Percentiles rank a stretch among this genome's conserved stretches.
These are phyloP conservation scores for Boletus tomentosulus DNA, from an alignment of 768 basidiomycete genomes.

Conservation along the genomic window DNA sequence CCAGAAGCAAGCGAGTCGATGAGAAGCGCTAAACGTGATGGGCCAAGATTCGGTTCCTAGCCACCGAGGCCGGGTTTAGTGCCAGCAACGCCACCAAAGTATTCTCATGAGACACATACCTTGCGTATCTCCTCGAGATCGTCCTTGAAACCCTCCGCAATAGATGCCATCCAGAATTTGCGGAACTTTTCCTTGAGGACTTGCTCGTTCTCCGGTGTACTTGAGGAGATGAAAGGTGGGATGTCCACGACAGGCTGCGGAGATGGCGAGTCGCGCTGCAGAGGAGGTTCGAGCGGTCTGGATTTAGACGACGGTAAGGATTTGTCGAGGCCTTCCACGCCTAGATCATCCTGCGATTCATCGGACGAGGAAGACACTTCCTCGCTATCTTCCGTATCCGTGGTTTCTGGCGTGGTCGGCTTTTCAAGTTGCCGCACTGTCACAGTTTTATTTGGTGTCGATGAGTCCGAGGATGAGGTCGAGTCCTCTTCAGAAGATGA, in stretches of 20 bases:
- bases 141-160: conserved; percentile 48
- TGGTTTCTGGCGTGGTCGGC: neutral
- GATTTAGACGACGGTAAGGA: neutral
- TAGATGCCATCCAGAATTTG: conserved; percentile 81
- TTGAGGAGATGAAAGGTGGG: conserved; percentile 54
- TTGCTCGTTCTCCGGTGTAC: conserved; percentile 43
- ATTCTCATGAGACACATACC: conserved; percentile 39
- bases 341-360: conserved; percentile 3
- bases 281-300: neutral
- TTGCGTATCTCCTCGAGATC: conserved; percentile 83
- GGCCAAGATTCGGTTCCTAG: conserved; percentile 65
- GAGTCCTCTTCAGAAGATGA: conserved; percentile 37
- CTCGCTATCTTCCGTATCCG: conserved; percentile 3
- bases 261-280: conserved; percentile 24
- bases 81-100: neutral
- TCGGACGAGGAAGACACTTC: conserved; percentile 20
- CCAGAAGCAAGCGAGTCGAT: conserved; percentile 83
- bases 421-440: conserved; percentile 3
- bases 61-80: neutral
- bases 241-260: conserved; percentile 29
- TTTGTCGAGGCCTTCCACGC: conserved; percentile 3
- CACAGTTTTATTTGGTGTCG: conserved; percentile 7
- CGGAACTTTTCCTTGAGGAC: conserved; percentile 63
- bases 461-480: conserved; percentile 17
- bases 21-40: conserved; percentile 58